Evolutionary conservation across 202 grass and related monocot species (phyloP), one percentile per base, ranked within the genome.

Genomic region (Zoysia matrella): DNA sequence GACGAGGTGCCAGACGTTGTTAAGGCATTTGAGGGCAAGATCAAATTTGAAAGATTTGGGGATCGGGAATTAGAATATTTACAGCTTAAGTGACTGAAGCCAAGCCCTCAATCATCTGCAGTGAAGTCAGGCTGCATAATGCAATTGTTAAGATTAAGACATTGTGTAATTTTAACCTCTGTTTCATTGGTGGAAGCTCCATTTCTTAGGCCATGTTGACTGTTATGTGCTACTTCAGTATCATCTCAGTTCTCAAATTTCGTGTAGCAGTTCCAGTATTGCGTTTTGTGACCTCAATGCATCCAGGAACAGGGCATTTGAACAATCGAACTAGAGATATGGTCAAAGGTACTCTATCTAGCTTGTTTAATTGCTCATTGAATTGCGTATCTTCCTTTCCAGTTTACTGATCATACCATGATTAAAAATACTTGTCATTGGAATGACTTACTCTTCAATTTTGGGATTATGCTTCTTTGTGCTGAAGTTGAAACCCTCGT

Each of bases 291-390:
- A 12, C 36, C 8, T 64, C 5, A 11, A 11, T 62, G 22, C 60
- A 41, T 64, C 36, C 36, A 64, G 18, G 36, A 64, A 41, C 61
- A 58, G n/a, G 56, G n/a, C 56, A 18, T n/a, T 83, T 18, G 7
- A 87, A 78, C 58, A 15, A 15, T 80, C 9, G 14, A 63, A 36
- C 18, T 63, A 40, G 22, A 40, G 60, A 63, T 63, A 9, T 63
- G 72, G 6, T 63, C 60, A 11, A 40, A 63, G 8, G 60, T 63
- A 40, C 8, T 63, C 60, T 10, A 40, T 63, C 16, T 60, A 60
- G 16, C 6, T 18, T 61, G 4, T 61, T 9, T 63, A 10, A 39
- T 3, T 63, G 7, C 9, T 63, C 60, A 39, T 40, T 63, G 8
- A 36, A 36, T 36, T 36, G 30, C 30, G 30, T 36, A 36, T 36